Base-by-base conservation (phyloP, 1,139 yeast species). In the Geotrichum reessii region DNA sequence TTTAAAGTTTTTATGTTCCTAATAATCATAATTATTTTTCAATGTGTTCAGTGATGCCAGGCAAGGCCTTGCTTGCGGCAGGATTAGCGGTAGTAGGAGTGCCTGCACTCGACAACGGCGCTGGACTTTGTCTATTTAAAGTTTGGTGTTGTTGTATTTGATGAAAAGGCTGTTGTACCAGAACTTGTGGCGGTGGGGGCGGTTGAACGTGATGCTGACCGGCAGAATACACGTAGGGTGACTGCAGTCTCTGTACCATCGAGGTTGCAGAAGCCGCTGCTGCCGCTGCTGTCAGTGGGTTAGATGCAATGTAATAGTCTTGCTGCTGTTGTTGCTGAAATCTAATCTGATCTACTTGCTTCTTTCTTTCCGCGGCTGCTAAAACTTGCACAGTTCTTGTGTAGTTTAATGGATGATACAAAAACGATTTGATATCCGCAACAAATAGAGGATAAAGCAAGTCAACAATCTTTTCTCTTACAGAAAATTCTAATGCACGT, bases 401-500 rank as follows among this genome's bases (percentile, higher is more conserved):
- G 55, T 65, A 65, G 58, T 74, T 73, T 37, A 67, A 60, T 2
- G 69, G 71, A 21, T 67, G 69, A 55, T 68, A 67, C 31, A 71
- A 53, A 37, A 72, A 62, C 9, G 61, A 52, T 47, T 74, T 74
- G 55, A 81, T 70, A 70, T 91, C 96, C 63, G 89, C 81, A 27
- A 89, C 95, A 73, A 91, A 90, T 62, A 91, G 78, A 1, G 97
- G 97, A 70, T 89, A 91, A 64, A 92, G 79, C 65, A 86, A 72
- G 70, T 91, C 97, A 44, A 87, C 89, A 62, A 92, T 90, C 52
- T 87, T 86, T 73, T 92, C 97, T 66, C 87, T 79, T 73, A 88
- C 91, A 33, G 97, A 97, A 83, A 91, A 86, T 31, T 89, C 87
- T 55, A 87, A 77, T 0, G 97, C 98, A 57, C 97, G 79, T 65